These are phyloP conservation scores for Talaromyces piceae DNA, from an alignment of 2,329 filamentous ascomycete species.

Conservation along the genomic window DNA sequence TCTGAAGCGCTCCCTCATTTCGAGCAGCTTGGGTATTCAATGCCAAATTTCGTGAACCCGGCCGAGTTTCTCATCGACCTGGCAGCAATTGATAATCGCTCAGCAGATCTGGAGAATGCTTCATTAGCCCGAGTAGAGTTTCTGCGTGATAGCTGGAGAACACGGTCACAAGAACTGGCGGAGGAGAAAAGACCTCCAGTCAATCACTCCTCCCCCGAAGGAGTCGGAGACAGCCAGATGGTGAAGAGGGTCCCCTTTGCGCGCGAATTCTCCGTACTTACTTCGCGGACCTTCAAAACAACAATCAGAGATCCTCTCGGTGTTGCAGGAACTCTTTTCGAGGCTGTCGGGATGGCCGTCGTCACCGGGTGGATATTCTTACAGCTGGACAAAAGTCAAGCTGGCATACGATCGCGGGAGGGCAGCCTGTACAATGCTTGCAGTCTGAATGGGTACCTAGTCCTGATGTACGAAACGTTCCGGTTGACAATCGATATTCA, in stretches of 20 bases:
- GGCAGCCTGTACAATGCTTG: conserved; percentile 66
- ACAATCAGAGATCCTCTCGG: conserved; percentile 73
- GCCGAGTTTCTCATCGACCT: conserved; percentile 70
- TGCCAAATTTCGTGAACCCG: conserved; percentile 68
- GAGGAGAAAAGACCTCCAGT: conserved; percentile 6
- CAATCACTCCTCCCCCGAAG: neutral
- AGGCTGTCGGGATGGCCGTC: conserved; percentile 63
- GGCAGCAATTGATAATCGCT: conserved; percentile 65
- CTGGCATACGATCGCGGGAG: conserved; percentile 66
- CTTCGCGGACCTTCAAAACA: conserved; percentile 60
- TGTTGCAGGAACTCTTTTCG: conserved; percentile 61
- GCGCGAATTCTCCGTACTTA: conserved; percentile 60
- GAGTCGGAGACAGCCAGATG: conserved; percentile 5
- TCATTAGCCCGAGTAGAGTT: conserved; percentile 54
- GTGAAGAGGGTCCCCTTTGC: conserved; percentile 48
- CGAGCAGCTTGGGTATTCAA: conserved; percentile 48
- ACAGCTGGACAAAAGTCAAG: conserved; percentile 55
- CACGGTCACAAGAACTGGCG: neutral
- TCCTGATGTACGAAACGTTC: conserved; percentile 69
- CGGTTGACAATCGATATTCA: conserved; percentile 67
- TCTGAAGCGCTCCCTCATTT: conserved; percentile 59
- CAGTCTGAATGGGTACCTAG: conserved; percentile 67
- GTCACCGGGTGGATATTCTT: conserved; percentile 69
- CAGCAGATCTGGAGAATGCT: conserved; percentile 55
- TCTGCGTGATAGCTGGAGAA: conserved; percentile 55